These are phyloP conservation scores for Trifolium pratense DNA, from an alignment of 306 rosid species.

Conservation along the genomic window DNA sequence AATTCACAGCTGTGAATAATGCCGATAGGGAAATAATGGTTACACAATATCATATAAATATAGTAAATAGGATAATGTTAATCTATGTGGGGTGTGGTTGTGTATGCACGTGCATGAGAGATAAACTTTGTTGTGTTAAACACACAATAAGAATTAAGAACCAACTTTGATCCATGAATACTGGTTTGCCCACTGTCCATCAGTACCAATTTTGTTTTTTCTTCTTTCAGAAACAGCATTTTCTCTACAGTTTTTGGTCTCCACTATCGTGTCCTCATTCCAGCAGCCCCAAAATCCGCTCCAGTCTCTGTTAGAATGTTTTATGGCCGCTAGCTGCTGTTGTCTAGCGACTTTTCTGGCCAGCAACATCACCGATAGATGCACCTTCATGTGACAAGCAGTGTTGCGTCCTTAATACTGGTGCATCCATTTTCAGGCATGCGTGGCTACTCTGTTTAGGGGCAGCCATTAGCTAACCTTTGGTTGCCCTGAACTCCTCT, in stretches of 20 bases:
- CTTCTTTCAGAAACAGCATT: background rate
- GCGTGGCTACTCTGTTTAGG: background rate
- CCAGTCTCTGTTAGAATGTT: background rate
- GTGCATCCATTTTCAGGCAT: background rate
- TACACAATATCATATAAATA: background rate
- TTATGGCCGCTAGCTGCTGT: background rate
- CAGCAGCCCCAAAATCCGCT: background rate
- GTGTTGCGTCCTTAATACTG: background rate
- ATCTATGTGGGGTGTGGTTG: background rate
- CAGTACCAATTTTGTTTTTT: background rate
- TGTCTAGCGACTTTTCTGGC: background rate
- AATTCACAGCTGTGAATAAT: background rate
- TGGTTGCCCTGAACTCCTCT: background rate
- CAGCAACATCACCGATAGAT: background rate
- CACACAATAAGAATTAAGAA: too few relatives aligned
- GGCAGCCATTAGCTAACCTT: background rate
- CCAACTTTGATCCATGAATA: background rate
- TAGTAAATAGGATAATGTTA: background rate
- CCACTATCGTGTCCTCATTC: background rate
- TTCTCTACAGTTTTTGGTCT: background rate
- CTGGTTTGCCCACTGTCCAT: background rate
- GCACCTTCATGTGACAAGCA: background rate
- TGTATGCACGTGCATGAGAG: background rate
- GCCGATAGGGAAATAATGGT: slow-evolving; percentile 1
- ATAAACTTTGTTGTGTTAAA: too few relatives aligned